Base-by-base conservation (phyloP, 441 rosid genomes). In the Eutrema salsugineum region DNA sequence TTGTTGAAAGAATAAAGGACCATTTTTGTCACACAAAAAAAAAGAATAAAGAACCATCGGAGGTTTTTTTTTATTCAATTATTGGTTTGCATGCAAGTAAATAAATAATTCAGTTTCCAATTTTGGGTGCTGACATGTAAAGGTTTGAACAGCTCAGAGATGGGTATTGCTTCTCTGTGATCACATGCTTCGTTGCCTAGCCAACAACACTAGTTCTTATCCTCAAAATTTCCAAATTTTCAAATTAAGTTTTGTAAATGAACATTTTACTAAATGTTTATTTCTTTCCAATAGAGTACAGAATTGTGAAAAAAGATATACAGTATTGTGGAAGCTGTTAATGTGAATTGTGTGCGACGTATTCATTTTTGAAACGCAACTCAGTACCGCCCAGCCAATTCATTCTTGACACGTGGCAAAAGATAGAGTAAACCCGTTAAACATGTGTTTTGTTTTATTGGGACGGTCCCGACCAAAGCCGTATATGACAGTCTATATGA, bases 381-480 rank as follows among this genome's bases (percentile, higher is more conserved):
- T 71, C 75, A 49, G 42, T 40, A 63, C 76, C 76, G 69, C 43
- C 69, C 63, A 71, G 11, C 76, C 47, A 71, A 15, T 6, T 1
- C 1, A 5, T 0, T 4, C 1, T 51, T 0, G 69, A 35, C 63
- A 71, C 70, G 63, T 63, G 14, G 36, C 10, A 8, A 1, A 42
- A 62, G 24, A 35, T 10, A 38, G 51, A 38, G 16, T 27, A 20
- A 44, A 15, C 30, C 19, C 47, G 54, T 54, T 63, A 70, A 71
- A 43, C 54, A 63, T 43, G 56, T 43, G 69, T 6, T 32, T 53
- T 51, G 38, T 42, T 62, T 63, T 62, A 32, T 51, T 63, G 38
- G 69, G 76, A 48, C 76, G 76, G 76, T 33, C 39, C 76, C 76
- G 69, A 71, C 76, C 69, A 53, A 71, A 53, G 69, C 76, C 55